Evolutionary conservation across 2,329 filamentous ascomycete species (phyloP), one percentile per base, ranked within the genome.

Genomic region (Aspergillus niger): DNA sequence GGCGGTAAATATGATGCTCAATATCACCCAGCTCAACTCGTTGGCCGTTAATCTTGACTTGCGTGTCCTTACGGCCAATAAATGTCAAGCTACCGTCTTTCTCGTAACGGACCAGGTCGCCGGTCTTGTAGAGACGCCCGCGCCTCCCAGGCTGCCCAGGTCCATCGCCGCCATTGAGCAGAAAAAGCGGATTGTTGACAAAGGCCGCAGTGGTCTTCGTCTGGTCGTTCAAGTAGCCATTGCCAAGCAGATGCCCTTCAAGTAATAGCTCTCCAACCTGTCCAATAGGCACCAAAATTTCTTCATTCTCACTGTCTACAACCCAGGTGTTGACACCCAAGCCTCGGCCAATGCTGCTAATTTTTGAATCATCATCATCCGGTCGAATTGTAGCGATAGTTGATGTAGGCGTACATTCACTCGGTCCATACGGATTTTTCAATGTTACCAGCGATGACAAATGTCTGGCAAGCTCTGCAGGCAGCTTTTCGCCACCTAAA

Each of bases 381-480:
- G 38, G 38, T 41, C 13, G 11, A 15, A 41, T 22, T 8, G 17
- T 8, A 22, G 10, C 15, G 15, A 44, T 20, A 8, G 43, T 38
- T 39, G 48, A 7, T 15, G 22, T 48, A 24, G 38, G 17, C 11
- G 71, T 73, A 57, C 72, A 76, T 39, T 79, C 76, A 1, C 72
- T 73, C 0, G 76, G 76, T 2, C 77, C 77, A 61, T 80, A 79
- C 3, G 71, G 72, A 58, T 77, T 79, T n/a, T 72, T 60, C 15
- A 79, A 69, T n/a, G 67, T 70, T 8, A 77, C 68, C 8, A 67
- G 65, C 22, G 70, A 65, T 7, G 70, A 70, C 76, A 76, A 79
- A 4, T 71, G 73, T 1, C 59, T 50, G 2, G 79, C 63, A 55
- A 76, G 59, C 22, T 58, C 55, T n/a, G 59, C 39, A 22, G 56